phyloP scores from a whole-genome alignment of 768 basidiomycete genomes.

The Hericium erinaceus region DNA sequence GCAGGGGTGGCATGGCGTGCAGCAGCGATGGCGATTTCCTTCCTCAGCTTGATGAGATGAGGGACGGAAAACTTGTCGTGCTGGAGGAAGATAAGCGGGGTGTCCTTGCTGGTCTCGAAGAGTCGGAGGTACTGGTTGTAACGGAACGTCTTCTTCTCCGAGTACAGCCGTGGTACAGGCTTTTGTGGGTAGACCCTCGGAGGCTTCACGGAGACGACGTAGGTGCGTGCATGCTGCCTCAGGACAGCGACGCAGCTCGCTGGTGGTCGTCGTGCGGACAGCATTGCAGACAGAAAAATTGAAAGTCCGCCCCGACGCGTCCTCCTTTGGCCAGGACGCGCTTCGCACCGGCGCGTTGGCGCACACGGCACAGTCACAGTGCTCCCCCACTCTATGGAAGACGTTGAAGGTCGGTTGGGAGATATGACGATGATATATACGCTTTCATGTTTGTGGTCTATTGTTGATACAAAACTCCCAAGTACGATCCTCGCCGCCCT shows the following conservation, averaged over 20 bases:
- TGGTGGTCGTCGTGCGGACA: background rate
- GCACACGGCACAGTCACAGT: background rate
- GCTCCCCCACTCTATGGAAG: background rate
- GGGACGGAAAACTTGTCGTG: constrained; percentile 68
- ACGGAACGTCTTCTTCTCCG: constrained; percentile 71
- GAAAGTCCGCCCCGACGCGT: background rate
- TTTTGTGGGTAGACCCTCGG: constrained; percentile 45
- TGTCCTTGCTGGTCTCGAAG: constrained; percentile 42
- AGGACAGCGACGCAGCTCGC: background rate
- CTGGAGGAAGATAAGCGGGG: constrained; percentile 70
- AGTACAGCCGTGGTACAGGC: constrained; percentile 56
- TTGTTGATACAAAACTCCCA: constrained; percentile 71
- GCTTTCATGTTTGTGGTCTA: background rate
- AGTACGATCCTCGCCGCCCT: constrained; percentile 72
- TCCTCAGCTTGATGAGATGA: constrained; percentile 57
- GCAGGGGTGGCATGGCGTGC: constrained; percentile 21
- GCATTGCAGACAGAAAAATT: background rate
- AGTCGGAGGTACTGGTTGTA: constrained; percentile 74
- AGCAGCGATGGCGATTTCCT: constrained; percentile 53
- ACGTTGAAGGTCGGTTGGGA: no score
- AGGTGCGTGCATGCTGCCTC: constrained; percentile 9
- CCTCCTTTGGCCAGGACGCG: background rate
- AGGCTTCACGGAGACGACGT: constrained; percentile 39
- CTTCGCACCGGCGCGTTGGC: background rate
- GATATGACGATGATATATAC: background rate